Conservation (phyloP, 306 rosid species). For the Astragalus glycyphyllos region DNA sequence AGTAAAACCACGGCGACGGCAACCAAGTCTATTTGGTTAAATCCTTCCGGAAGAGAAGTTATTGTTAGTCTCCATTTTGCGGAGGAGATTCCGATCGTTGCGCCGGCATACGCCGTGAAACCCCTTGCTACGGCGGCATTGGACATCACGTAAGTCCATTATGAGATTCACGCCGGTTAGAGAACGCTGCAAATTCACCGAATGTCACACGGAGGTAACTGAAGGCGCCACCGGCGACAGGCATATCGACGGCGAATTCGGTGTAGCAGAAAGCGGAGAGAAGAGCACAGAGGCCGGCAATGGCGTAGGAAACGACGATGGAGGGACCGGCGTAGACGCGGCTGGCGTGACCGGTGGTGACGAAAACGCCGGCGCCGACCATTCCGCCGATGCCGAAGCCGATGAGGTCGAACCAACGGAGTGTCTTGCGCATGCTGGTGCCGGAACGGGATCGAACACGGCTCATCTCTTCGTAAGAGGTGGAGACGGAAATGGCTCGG, state of each 20-base stretch:
- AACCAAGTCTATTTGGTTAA: conserved; percentile 70
- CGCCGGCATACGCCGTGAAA: conserved; percentile 68
- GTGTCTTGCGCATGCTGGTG: conserved; percentile 63
- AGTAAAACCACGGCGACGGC: conserved; percentile 74
- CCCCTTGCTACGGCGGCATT: conserved; percentile 90
- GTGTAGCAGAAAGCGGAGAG: conserved; percentile 97
- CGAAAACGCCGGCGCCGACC: conserved; percentile 93
- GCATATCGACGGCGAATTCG: conserved; percentile 96
- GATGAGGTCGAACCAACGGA: conserved; percentile 85
- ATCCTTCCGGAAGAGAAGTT: conserved; percentile 65
- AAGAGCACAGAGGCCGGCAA: conserved; percentile 93
- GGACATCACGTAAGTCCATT: conserved; percentile 95
- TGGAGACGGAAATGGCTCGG: conserved; percentile 75
- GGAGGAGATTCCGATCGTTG: conserved; percentile 74
- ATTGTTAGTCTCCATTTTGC: conserved; percentile 73
- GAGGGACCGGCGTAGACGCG: conserved; percentile 73
- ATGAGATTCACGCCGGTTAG: conserved; percentile 84
- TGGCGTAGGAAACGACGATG: conserved; percentile 82
- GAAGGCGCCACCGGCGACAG: conserved; percentile 97
- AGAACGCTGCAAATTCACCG: conserved; percentile 89
- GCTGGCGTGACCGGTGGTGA: conserved; percentile 83
- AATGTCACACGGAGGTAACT: conserved; percentile 95
- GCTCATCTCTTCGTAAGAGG: conserved; percentile 77
- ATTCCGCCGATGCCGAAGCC: conserved; percentile 86
- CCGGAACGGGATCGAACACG: conserved; percentile 68